These are phyloP conservation scores for Lentinula detonsa DNA, from an alignment of 768 basidiomycete species.

Conservation along the genomic window DNA sequence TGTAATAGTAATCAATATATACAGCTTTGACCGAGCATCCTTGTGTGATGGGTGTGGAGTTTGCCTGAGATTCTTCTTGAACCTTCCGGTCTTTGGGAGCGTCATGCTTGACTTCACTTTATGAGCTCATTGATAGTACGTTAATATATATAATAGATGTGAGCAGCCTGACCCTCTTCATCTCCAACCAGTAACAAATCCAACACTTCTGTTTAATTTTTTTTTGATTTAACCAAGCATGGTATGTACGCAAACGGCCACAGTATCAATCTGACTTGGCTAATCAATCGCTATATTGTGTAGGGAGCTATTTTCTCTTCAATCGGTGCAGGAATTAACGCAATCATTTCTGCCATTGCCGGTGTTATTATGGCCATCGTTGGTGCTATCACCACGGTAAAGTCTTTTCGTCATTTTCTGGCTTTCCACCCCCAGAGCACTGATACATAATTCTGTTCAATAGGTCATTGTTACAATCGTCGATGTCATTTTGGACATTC, in stretches of 20 bases:
- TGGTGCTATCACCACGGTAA: slow-evolving; percentile 50
- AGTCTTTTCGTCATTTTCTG: slow-evolving; percentile 14
- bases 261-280: neutral
- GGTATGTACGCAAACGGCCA: neutral
- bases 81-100: neutral
- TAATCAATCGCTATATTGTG: neutral
- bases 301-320: slow-evolving; percentile 63
- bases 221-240: neutral
- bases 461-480: slow-evolving; percentile 65
- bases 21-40: neutral
- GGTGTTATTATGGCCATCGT: slow-evolving; percentile 55
- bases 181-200: neutral
- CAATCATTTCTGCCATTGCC: slow-evolving; percentile 58
- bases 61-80: neutral
- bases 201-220: neutral
- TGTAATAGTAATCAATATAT: neutral
- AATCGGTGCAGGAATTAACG: slow-evolving; percentile 54
- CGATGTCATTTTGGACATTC: slow-evolving; percentile 50
- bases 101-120: neutral
- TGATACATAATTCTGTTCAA: neutral
- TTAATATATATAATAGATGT: neutral
- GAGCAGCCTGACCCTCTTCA: neutral
- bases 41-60: neutral
- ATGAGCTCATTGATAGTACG: neutral
- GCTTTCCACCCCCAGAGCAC: neutral